Evolutionary conservation across 306 rosid genomes (phyloP).

Genomic region (Quercus alba): DNA sequence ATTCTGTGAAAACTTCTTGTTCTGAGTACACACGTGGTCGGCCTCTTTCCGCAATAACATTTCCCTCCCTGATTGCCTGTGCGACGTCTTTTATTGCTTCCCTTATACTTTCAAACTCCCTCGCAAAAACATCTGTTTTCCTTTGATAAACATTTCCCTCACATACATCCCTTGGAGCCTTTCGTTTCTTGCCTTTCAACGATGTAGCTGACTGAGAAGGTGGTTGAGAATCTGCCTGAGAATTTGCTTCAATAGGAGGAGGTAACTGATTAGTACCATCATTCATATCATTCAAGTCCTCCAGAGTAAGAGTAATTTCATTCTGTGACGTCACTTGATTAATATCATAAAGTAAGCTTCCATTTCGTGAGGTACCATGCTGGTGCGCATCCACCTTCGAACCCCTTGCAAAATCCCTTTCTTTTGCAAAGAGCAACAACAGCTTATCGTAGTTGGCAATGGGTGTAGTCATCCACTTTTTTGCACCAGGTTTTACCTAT

Average conservation of each 20-base stretch:
- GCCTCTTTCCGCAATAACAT: conserved; percentile 7
- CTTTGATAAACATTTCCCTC: neutral
- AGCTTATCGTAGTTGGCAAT: conserved; percentile 26
- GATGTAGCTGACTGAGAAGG: conserved; percentile 20
- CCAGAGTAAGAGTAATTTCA: conserved; percentile 13
- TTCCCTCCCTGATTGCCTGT: conserved; percentile 27
- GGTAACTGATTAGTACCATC: conserved; percentile 14
- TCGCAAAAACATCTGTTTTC: neutral
- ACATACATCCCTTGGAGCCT: neutral
- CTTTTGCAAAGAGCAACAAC: conserved; percentile 17
- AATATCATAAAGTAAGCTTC: neutral
- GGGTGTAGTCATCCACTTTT: conserved; percentile 28
- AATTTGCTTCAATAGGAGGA: conserved; percentile 10
- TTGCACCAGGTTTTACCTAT: conserved; percentile 27
- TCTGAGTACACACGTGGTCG: conserved; percentile 10
- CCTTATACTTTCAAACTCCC: conserved; percentile 17
- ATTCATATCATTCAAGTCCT: conserved; percentile 17
- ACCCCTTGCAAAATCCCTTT: neutral
- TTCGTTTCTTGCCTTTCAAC: conserved; percentile 10
- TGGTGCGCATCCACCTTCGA: neutral
- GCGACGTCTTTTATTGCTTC: conserved; percentile 25
- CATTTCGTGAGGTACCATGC: neutral
- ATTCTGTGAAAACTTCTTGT: conserved; percentile 15
- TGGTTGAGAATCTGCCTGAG: conserved; percentile 14
- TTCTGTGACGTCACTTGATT: conserved; percentile 9